Conservation (phyloP, 176 grass and related monocot genomes). For the Echinochloa phyllopogon region DNA sequence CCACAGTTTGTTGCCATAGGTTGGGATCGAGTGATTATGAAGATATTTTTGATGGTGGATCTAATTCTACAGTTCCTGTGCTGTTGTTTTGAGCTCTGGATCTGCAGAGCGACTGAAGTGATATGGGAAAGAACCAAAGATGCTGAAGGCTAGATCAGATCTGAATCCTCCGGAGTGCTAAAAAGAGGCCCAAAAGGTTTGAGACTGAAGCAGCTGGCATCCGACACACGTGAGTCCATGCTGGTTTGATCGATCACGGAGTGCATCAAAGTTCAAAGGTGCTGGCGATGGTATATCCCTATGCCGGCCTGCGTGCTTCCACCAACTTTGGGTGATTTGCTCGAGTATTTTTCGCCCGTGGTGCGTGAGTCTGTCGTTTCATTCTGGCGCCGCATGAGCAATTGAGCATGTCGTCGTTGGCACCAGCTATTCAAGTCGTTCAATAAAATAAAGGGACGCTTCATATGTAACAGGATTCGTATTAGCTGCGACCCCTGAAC, state of each 20-base stretch:
- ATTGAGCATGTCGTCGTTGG: background rate
- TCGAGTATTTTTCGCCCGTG: background rate
- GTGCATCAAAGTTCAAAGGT: background rate
- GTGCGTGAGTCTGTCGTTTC: background rate
- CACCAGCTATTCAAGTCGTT: background rate
- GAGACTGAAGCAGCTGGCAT: background rate
- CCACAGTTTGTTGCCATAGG: background rate
- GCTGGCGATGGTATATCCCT: background rate
- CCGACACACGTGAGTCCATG: constrained; percentile 13
- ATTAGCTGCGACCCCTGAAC: background rate
- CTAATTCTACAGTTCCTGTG: background rate
- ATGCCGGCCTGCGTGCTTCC: background rate
- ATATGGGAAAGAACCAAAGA: background rate
- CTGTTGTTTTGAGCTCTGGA: background rate
- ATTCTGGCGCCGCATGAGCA: too few species aligned
- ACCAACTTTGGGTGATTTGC: background rate
- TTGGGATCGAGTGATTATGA: background rate
- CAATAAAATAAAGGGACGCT: too few species aligned
- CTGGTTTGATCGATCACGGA: background rate
- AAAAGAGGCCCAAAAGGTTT: background rate
- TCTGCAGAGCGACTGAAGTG: background rate
- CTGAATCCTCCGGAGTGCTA: background rate
- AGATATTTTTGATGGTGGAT: background rate
- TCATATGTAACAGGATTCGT: too few species aligned
- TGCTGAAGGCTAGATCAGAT: background rate